phyloP scores from a whole-genome alignment of 192 early-diverging fungal genomes.

The Coemansia sp. region DNA sequence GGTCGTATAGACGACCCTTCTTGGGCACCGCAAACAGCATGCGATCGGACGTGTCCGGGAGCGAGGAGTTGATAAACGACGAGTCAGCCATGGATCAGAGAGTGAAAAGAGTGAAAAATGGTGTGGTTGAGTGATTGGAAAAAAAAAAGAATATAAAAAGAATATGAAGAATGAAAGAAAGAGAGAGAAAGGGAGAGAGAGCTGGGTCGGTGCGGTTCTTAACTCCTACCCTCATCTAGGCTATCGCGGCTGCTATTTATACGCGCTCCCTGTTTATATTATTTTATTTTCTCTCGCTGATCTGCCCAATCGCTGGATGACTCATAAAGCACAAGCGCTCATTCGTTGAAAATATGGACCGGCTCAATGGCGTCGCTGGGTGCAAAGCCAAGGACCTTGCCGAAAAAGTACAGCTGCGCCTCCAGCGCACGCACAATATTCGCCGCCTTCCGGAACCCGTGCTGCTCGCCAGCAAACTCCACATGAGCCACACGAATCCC shows the following conservation, averaged over 20 bases:
- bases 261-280: not conserved
- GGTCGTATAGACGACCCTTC: constrained; percentile 94
- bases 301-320: not conserved
- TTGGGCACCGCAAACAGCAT: constrained; percentile 97
- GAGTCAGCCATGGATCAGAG: constrained; percentile 13
- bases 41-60: constrained; percentile 58
- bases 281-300: not conserved
- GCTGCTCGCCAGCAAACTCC: constrained; percentile 66
- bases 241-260: no score
- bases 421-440: constrained; percentile 66
- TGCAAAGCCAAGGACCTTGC: constrained; percentile 61
- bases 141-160: not conserved
- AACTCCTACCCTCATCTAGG: no score
- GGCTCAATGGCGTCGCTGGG: constrained; percentile 57
- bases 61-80: constrained; percentile 33
- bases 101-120: not conserved
- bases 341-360: constrained; percentile 5
- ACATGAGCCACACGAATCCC: constrained; percentile 62
- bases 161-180: not conserved
- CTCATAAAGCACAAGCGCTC: not conserved
- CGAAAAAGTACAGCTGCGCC: constrained; percentile 70
- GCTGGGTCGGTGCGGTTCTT: no score
- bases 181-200: not conserved
- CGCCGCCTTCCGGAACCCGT: constrained; percentile 67
- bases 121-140: no score